A percentile compares a stretch with the other conserved stretches of the same genome.
phyloP scores from a whole-genome alignment of 1,139 yeast species.

The Kurtzmaniella quercitrusa region DNA sequence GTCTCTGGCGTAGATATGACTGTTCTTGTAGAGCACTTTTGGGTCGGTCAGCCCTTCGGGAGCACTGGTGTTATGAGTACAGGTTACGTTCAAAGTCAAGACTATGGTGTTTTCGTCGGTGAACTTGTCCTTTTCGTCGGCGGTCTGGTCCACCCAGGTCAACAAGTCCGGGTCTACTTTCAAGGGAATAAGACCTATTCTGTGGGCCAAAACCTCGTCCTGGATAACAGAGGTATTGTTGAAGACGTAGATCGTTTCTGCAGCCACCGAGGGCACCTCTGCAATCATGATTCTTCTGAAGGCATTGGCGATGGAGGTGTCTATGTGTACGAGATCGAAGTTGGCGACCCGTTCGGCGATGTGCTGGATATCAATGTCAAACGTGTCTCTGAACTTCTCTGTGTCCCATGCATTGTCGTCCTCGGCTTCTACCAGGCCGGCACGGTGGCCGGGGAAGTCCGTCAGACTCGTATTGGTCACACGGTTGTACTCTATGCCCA shows the following conservation, averaged over 20 bases:
- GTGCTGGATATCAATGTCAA: constrained; percentile 66
- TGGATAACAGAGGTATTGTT: constrained; percentile 95
- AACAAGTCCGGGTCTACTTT: constrained; percentile 87
- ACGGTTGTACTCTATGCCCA: constrained; percentile 86
- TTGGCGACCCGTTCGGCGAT: constrained; percentile 70
- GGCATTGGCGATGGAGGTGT: constrained; percentile 92
- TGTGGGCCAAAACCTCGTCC: constrained; percentile 93
- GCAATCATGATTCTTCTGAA: constrained; percentile 96
- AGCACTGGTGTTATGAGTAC: constrained; percentile 83
- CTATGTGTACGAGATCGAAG: constrained; percentile 82
- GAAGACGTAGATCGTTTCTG: constrained; percentile 84
- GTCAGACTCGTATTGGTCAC: constrained; percentile 85
- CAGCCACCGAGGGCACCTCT: constrained; percentile 94
- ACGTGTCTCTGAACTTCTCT: constrained; percentile 67
- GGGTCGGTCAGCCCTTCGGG: constrained; percentile 79
- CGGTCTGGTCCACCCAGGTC: constrained; percentile 66
- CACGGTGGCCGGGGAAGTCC: constrained; percentile 81
- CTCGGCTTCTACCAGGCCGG: constrained; percentile 24
- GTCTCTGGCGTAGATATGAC: constrained; percentile 84
- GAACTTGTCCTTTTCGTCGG: constrained; percentile 64
- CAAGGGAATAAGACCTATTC: constrained; percentile 89
- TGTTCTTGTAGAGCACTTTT: constrained; percentile 73
- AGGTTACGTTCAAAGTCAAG: constrained; percentile 71
- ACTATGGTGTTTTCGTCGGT: constrained; percentile 90
- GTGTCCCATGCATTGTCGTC: constrained; percentile 75